Base-by-base conservation (phyloP, 805 yeast species). In the Wickerhamiella brachini region DNA sequence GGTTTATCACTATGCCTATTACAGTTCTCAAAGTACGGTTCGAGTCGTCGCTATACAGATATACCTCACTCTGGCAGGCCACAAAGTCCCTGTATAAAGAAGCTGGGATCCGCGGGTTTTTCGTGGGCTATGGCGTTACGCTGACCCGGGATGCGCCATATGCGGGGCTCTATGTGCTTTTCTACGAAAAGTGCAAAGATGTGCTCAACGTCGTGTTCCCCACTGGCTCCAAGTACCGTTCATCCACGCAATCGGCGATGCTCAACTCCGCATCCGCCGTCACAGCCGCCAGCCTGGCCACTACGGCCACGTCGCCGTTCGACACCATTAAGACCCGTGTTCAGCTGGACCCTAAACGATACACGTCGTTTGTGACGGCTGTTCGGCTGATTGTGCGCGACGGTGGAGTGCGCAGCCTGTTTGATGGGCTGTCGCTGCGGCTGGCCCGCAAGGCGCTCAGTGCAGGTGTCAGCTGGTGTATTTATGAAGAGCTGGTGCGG, bases 391-490 rank as follows among this genome's bases (percentile, higher is more conserved):
- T 74, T 51, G 60, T 67, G 58, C 68, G 57, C 54, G 68, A 64
- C 59, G 89, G 68, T 65, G 81, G 71, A 5, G 22, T 74, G 23
- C 56, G 65, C 23, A 76, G 80, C 45, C 69, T 93, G 49, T 89
- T 93, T 64, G 82, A 86, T 64, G 98, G 98, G 0, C 68, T 93
- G 29, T 76, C 86, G 42, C 71, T 93, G 58, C 72, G 98, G 56
- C 72, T 93, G 48, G 74, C 83, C 4, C 74, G 97, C 58, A 93
- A 93, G 67, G 95, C 90, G 0, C 65, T 85, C 47, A 84, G 95
- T 65, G 90, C 97, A 0, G 97, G 95, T 1, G 87, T 93, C 54
- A 88, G 95, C 48, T 93, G 98, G 98, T 86, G 95, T 53, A 81
- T 93, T 22, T 93, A 90, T 64, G 98, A 93, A 65, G 97, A 93